Conservation (phyloP, 129 eudicot genomes). For the sunflower (Helianthus annuus) region HanXRQr2.0-SUNRISE NC_035445.2:73352237-73352736, state of each 20-base stretch:
- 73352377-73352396: neutral
- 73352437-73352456: no score
- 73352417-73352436: neutral
- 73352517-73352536: no score
- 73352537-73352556: no score
- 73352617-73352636: neutral
- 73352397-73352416: neutral
- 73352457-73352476: no score
- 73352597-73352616: neutral
- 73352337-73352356: neutral
- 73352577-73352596: neutral
- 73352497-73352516: no score
- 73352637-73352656: neutral
- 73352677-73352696: neutral
- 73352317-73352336: neutral
- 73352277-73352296: conserved; percentile 6
- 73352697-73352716: neutral
- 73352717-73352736: conserved; percentile 9
- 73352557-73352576: no score
- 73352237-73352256: conserved; percentile 31
- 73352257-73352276: neutral
- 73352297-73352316: neutral
- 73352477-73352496: no score
- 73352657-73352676: neutral
- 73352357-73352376: neutral